A percentile compares a stretch with the other conserved stretches of the same genome.
Evolutionary conservation across 2,329 filamentous ascomycete species (phyloP).

Genomic region (Diaporthe capsici): DNA sequence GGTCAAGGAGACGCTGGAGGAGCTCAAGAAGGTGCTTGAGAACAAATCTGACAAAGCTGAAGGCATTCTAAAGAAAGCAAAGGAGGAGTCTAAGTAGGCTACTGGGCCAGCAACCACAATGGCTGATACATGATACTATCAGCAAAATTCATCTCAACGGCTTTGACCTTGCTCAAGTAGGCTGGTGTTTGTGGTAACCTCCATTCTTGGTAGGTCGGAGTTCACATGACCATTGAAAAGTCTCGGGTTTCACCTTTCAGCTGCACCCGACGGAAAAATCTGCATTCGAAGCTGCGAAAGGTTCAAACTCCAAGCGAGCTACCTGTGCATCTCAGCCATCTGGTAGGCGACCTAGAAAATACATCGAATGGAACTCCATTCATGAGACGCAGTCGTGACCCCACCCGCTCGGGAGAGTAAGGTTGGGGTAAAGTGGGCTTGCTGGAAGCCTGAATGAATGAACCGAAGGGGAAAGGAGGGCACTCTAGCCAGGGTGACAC

Average conservation of each 20-base stretch:
- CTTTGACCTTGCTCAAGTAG: not conserved
- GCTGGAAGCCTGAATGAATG: not conserved
- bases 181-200: not conserved
- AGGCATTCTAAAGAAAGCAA: conserved; percentile 69
- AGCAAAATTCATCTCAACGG: not conserved
- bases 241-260: too few relatives aligned
- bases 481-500: too few relatives aligned
- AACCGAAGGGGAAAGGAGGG: too few relatives aligned
- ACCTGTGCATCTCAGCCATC: too few relatives aligned
- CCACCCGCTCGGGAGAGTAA: not conserved
- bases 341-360: too few relatives aligned
- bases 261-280: too few relatives aligned
- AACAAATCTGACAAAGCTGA: conserved; percentile 70
- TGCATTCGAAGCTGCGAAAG: too few relatives aligned
- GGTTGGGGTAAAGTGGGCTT: not conserved
- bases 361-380: too few relatives aligned
- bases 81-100: conserved; percentile 60
- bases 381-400: not conserved
- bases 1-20: conserved; percentile 76
- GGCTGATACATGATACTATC: not conserved
- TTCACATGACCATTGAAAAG: too few relatives aligned
- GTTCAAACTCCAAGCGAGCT: too few relatives aligned
- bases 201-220: too few relatives aligned
- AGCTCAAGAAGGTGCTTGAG: conserved; percentile 75
- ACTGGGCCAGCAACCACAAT: not conserved